Base-by-base conservation (phyloP, 345 rosid species). In the Brassica incana region DNA sequence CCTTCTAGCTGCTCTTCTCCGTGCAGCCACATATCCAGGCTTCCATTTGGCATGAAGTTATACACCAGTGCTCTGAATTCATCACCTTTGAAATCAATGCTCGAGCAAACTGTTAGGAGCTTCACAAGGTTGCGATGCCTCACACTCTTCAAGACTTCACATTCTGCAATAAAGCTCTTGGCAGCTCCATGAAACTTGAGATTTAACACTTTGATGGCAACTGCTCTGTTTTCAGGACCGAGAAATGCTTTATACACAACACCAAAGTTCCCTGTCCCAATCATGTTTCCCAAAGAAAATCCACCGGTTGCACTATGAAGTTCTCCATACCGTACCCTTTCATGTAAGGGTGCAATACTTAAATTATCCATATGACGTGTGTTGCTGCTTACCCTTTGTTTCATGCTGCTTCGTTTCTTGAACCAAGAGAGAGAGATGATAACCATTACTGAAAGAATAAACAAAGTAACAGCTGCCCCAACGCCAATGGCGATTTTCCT, bases 11-110 rank as follows among this genome's bases (percentile, higher is more conserved):
- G 4, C 1, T 35, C 67, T 63, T 63, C 67, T 14, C 20, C 16
- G 20, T 80, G 76, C 38, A 80, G 10, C 79, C 83, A 80, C 30
- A 20, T 59, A 23, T 59, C 64, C n/a, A 59, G 4, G 32, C 32
- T 59, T 23, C 64, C 64, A 23, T 59, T 59, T 8, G 64, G 64
- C 64, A 59, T 20, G 64, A 59, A 59, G 1, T 23, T 30, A 30
- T 30, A 30, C 33, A 30, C 33, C 33, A 30, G 33, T 30, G 62
- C 62, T 20, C 12, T 58, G 62, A 58, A 58, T 0, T 58, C 29
- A 3, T 58, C 8, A 8, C 29, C 62, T 18, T 54, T 20, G 29
- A 0, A 58, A 58, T 58, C 29, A 0, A 58, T 58, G 12, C 29
- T 58, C 11, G 62, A 18, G 2, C 62, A 18, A 20, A 2, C 12